Conservation (phyloP, 331 rosid species). For the Prunus yedoensis region DNA sequence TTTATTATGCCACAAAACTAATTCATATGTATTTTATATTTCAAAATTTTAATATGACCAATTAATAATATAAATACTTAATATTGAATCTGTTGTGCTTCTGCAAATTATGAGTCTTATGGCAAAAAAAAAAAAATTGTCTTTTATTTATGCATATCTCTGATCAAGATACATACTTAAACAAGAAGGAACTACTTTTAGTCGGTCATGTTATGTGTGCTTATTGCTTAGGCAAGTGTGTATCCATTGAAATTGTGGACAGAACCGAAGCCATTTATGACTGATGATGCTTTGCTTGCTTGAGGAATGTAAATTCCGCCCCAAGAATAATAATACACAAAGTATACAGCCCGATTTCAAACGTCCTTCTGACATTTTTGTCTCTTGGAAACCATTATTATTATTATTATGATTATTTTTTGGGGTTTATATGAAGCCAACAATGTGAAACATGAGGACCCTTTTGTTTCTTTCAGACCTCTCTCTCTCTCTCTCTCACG, state of each 20-base stretch:
- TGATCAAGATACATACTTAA: background rate
- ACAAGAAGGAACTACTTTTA: background rate
- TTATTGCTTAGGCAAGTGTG: background rate
- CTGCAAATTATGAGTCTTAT: too few relatives aligned
- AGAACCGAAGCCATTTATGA: background rate
- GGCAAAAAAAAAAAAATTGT: background rate
- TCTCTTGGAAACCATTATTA: background rate
- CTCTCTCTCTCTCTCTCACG: too few relatives aligned
- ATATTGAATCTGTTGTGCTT: too few relatives aligned
- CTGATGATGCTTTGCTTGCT: background rate
- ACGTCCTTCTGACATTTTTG: conserved; percentile 22
- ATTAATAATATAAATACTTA: too few relatives aligned
- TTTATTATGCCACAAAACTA: background rate
- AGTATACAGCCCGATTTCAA: conserved; percentile 14
- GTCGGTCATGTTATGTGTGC: conserved; percentile 7
- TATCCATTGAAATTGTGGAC: conserved; percentile 4
- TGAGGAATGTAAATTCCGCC: background rate
- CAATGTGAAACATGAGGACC: conserved; percentile 32
- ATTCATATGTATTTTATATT: background rate
- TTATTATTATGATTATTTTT: background rate
- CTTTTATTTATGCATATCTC: background rate
- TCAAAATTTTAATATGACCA: background rate
- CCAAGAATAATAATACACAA: conserved; percentile 4
- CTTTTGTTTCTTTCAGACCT: conserved; percentile 3
- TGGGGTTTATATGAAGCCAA: conserved; percentile 1